phyloP scores from a whole-genome alignment of 2,329 filamentous ascomycete species.

The Ustulina deusta region DNA sequence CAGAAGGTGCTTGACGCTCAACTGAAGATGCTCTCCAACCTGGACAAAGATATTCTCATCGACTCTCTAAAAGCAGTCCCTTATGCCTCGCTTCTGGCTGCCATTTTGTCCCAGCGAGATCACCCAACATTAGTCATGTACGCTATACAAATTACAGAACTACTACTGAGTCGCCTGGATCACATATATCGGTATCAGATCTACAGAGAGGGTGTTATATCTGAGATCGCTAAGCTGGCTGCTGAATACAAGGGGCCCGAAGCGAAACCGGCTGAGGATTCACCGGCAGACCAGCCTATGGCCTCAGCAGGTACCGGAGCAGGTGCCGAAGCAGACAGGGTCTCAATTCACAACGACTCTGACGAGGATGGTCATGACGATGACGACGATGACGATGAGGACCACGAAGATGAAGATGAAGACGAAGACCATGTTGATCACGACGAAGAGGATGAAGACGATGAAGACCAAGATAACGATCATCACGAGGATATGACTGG shows the following conservation, averaged over 20 bases:
- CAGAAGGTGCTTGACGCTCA: conserved; percentile 97
- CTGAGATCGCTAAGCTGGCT: conserved; percentile 87
- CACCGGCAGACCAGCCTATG: conserved; percentile 49
- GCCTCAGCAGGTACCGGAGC: conserved; percentile 52
- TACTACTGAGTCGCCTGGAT: conserved; percentile 85
- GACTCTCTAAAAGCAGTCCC: conserved; percentile 89
- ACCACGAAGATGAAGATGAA: conserved; percentile 57
- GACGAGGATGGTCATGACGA: conserved; percentile 55
- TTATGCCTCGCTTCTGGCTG: conserved; percentile 94
- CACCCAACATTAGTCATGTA: conserved; percentile 87
- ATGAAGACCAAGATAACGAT: conserved; percentile 63
- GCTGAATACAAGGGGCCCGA: conserved; percentile 58
- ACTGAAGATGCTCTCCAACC: conserved; percentile 95
- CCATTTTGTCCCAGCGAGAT: conserved; percentile 95
- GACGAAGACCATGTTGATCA: conserved; percentile 63
- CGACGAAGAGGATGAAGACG: conserved; percentile 64
- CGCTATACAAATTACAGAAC: conserved; percentile 88
- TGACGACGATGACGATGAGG: conserved; percentile 29
- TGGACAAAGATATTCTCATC: conserved; percentile 86
- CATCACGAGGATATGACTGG: conserved; percentile 69
- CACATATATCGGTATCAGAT: conserved; percentile 95
- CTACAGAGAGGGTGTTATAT: conserved; percentile 94
- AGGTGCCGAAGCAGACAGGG: conserved; percentile 53
- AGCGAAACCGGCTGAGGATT: conserved; percentile 48
- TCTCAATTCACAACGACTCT: conserved; percentile 59